These are phyloP conservation scores for Diversispora epigaea DNA, from an alignment of 192 early-diverging fungal genomes.

Conservation along the genomic window DNA sequence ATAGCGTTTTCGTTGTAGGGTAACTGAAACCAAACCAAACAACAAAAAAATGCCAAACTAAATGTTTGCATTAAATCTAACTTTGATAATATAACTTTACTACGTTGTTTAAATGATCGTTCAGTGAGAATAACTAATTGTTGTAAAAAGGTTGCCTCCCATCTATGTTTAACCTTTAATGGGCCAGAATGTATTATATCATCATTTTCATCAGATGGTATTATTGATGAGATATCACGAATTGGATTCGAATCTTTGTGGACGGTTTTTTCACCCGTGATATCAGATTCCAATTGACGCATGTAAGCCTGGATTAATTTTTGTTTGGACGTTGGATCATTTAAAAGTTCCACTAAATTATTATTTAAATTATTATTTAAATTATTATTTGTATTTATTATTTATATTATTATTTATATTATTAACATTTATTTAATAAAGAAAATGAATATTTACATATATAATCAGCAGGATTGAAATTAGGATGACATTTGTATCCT, in stretches of 20 bases:
- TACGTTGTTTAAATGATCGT: constrained; percentile 22
- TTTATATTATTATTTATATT: neutral
- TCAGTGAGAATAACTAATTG: constrained; percentile 19
- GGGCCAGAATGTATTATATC: neutral
- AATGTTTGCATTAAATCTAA: neutral
- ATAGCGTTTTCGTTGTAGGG: neutral
- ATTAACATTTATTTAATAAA: neutral
- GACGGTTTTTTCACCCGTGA: constrained; percentile 4
- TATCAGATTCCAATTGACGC: neutral
- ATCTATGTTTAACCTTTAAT: neutral
- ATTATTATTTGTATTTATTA: no score
- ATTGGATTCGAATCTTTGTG: neutral
- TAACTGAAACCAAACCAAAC: constrained; percentile 4
- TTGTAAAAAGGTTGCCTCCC: constrained; percentile 25
- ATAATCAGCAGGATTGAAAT: constrained; percentile 28
- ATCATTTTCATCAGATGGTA: neutral
- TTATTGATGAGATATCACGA: neutral
- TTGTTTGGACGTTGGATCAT: neutral
- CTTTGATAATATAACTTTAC: constrained; percentile 3
- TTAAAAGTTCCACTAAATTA: constrained; percentile 18
- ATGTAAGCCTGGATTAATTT: constrained; percentile 4
- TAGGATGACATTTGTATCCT: constrained; percentile 9
- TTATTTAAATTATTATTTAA: neutral
- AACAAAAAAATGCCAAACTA: neutral
- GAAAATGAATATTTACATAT: constrained; percentile 18